A percentile compares a stretch with the other conserved stretches of the same genome.
These are phyloP conservation scores for Naganishia albida DNA, from an alignment of 1,284 basidiomycete species.

Conservation along the genomic window DNA sequence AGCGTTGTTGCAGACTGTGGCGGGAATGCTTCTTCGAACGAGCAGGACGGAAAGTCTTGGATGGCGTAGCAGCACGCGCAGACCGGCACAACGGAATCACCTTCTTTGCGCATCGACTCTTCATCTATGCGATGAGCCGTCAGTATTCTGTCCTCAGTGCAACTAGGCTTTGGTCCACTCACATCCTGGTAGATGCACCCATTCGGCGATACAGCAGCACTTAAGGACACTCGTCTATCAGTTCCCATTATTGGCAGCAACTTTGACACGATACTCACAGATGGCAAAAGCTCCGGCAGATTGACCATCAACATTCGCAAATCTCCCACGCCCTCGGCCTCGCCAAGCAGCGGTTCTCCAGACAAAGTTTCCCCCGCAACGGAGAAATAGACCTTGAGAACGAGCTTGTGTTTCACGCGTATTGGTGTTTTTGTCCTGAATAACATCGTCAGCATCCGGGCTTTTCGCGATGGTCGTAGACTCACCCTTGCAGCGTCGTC, in stretches of 20 bases:
- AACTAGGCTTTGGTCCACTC: constrained; percentile 42
- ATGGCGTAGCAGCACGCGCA: constrained; percentile 24
- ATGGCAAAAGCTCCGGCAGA: constrained; percentile 10
- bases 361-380: constrained; percentile 17
- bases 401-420: constrained; percentile 24
- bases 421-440: constrained; percentile 25
- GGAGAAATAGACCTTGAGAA: constrained; percentile 23
- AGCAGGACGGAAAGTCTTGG: constrained; percentile 8
- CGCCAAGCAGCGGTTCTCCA: constrained; percentile 2
- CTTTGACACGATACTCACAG: background rate
- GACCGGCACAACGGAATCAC: constrained; percentile 15
- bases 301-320: constrained; percentile 26
- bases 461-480: background rate
- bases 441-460: background rate
- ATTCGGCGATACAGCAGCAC: constrained; percentile 26
- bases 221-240: background rate
- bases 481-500: constrained; percentile 21
- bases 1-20: background rate
- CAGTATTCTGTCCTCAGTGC: background rate
- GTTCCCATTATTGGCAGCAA: background rate
- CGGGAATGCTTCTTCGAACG: constrained; percentile 15
- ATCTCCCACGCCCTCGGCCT: constrained; percentile 4
- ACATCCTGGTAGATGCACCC: constrained; percentile 56
- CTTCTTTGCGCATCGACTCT: constrained; percentile 17
- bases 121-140: background rate